Evolutionary conservation across 345 rosid genomes (phyloP), one percentile per base, ranked within the genome.

Genomic region (Stellera chamaejasme): DNA sequence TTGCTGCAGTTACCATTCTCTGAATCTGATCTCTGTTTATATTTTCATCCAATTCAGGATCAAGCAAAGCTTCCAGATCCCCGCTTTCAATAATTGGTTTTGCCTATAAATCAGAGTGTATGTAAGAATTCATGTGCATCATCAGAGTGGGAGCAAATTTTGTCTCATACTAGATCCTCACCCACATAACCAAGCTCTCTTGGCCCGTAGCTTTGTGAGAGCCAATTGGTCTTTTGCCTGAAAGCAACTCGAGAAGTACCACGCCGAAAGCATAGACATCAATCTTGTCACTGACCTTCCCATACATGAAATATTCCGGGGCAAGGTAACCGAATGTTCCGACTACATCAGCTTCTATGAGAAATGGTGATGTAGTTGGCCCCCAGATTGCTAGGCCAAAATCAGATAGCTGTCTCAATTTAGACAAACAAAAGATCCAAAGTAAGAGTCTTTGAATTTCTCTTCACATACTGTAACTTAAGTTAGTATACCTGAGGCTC

Each of bases 271-370:
- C 90, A 43, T 93, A 93, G 58, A 89, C 89, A 62, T 93, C 99
- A 25, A 89, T 72, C 81, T 84, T 88, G 71, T 89, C 82, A 32
- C 99, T 93, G 19, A 89, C 79, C 76, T 89, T 89, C 16, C 99
- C 99, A 11, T 79, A 88, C 99, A 93, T 89, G 48, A 93, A 93
- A 67, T 89, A 93, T 55, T 89, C 99, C 12, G 98, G 99, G 50
- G 99, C 99, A 55, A 93, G 87, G 68, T 93, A 93, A 43, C 99
- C 99, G 60, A 93, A 93, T 44, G 99, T 93, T 49, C 99, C 97
- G 15, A 89, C 94, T 27, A 89, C 75, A 10, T 89, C 91, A 10
- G 65, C 64, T 72, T 75, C 78, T 47, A 77, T 85, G 2, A 82
- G 70, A 59, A 71, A 89, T 25, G 77, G 69, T 41, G 86, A 71